Evolutionary conservation across 1,284 basidiomycete species (phyloP), one percentile per base, ranked within the genome.

Genomic region (Heterobasidion occidentale): DNA sequence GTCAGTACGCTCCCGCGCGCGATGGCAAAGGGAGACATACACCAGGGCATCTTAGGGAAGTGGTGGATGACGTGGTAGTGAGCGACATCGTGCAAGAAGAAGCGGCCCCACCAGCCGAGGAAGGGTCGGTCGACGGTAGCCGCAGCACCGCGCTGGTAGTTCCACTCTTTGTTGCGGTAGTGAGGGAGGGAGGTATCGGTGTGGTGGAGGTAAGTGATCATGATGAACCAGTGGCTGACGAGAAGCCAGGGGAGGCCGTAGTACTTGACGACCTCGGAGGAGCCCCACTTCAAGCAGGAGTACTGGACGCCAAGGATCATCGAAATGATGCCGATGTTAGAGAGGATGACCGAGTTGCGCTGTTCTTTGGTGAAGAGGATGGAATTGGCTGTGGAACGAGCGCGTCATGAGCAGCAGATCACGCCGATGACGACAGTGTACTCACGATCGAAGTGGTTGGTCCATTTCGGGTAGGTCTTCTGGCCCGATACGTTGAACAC

Each of bases 401-500:
- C 36, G 20, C 9, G 17, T 6, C 11, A 15, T n/a, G 35, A 14
- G 38, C 38, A n/a, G 7, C 1, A n/a, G 38, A 42, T 42, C 38
- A 35, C 7, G 44, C 45, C 42, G 14, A 27, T 35, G 54, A 8
- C 19, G 44, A 47, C 14, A 17, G 14, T 20, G 44, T 14, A 72
- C 77, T 63, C 59, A 81, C 79, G 80, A 67, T 78, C 69, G 59
- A 83, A 83, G 60, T 83, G 81, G 61, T 82, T 83, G 14, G 80
- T 83, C 73, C 75, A 80, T 68, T 74, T 75, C 51, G 84, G 86
- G 79, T 94, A 80, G 72, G 79, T 68, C 69, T 79, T 81, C 63
- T 84, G 81, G 1, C 83, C 82, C 12, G 83, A 84, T 7, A 83
- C 80, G 64, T 85, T 85, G 68, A 74, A 79, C 11, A 84, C 78